phyloP scores from a whole-genome alignment of 1,139 yeast genomes.

The Hyphopichia fennica region DNA sequence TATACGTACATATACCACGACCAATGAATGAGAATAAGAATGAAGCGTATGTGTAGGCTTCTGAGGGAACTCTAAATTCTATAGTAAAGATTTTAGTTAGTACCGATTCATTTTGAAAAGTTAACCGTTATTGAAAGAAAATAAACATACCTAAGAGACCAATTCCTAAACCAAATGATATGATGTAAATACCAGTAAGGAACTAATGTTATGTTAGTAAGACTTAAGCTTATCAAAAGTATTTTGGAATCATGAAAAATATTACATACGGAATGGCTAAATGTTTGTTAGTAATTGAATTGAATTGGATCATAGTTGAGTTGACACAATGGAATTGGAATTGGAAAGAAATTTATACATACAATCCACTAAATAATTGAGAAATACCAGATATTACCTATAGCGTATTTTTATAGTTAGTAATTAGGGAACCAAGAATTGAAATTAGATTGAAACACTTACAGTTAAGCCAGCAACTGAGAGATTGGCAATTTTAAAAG shows the following conservation, averaged over 20 bases:
- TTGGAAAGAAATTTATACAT: slow-evolving; percentile 32
- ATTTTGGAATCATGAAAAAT: not conserved
- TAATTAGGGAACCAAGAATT: not conserved
- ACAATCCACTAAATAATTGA: slow-evolving; percentile 60
- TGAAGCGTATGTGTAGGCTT: slow-evolving; percentile 70
- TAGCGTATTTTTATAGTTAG: slow-evolving; percentile 8
- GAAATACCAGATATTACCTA: slow-evolving; percentile 57
- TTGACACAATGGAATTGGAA: no score
- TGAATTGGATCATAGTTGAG: no score
- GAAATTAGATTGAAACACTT: no score
- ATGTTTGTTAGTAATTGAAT: slow-evolving; percentile 9
- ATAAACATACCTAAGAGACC: slow-evolving; percentile 50
- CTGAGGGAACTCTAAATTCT: slow-evolving; percentile 68
- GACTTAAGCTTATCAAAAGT: not conserved
- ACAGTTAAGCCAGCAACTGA: slow-evolving; percentile 62
- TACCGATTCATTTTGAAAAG: no score
- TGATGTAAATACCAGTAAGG: slow-evolving; percentile 55
- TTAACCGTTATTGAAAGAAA: no score
- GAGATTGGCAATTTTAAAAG: slow-evolving; percentile 65
- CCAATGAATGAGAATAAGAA: slow-evolving; percentile 83
- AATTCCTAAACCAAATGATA: slow-evolving; percentile 55
- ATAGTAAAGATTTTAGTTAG: slow-evolving; percentile 12
- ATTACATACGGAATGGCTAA: slow-evolving; percentile 18
- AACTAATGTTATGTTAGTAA: slow-evolving; percentile 39
- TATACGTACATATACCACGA: slow-evolving; percentile 64